A percentile compares a stretch with the other conserved stretches of the same genome.
Evolutionary conservation across 257 asterid genomes (phyloP).

Genomic region (Orobanche coerulescens): DNA sequence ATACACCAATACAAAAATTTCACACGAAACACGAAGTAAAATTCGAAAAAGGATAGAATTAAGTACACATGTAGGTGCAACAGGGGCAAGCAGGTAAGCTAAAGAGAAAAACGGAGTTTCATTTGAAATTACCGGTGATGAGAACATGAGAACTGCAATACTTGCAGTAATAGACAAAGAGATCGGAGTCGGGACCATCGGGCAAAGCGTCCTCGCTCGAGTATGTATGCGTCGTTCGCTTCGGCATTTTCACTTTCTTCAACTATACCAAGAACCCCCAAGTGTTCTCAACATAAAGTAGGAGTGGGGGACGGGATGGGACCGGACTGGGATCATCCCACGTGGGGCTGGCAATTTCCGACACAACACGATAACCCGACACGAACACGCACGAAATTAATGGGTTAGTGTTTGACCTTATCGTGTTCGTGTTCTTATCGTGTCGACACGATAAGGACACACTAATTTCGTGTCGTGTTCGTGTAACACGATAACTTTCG

Average conservation of each 20-base stretch:
- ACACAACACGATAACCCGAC: too few relatives aligned
- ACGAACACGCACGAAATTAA: too few relatives aligned
- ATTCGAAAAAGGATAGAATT: neutral
- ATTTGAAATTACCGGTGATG: constrained; percentile 61
- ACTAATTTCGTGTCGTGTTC: too few relatives aligned
- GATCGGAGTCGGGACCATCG: constrained; percentile 85
- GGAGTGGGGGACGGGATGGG: too few relatives aligned
- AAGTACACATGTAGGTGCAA: neutral
- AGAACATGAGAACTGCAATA: constrained; percentile 94
- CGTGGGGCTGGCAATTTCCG: too few relatives aligned
- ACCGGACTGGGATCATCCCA: too few relatives aligned
- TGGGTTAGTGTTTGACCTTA: too few relatives aligned
- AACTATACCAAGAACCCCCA: neutral
- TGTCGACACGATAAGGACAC: too few relatives aligned
- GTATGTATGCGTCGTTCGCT: constrained; percentile 94
- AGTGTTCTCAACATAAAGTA: too few relatives aligned
- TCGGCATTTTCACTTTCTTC: constrained; percentile 54
- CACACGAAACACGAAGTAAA: neutral
- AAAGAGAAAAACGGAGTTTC: neutral
- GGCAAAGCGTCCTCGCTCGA: constrained; percentile 94
- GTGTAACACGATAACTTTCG: too few relatives aligned
- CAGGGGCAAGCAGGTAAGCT: neutral
- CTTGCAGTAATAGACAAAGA: constrained; percentile 93
- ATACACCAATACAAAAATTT: neutral
- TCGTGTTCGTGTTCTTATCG: too few relatives aligned